Evolutionary conservation across 148 eudicot genomes (phyloP).

Genomic region (Camellia japonica): DNA sequence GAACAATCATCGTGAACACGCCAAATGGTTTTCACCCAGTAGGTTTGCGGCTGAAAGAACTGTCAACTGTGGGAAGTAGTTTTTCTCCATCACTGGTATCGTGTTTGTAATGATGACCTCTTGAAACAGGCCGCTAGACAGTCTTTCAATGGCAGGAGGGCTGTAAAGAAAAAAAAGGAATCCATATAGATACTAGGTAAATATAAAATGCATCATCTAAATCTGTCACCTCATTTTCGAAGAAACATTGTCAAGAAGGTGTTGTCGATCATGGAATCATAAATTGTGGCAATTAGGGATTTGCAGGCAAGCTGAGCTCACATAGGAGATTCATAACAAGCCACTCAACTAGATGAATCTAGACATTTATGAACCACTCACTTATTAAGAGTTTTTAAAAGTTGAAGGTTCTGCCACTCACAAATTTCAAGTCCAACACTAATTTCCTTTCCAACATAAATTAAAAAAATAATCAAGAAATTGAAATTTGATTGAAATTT

Average conservation of each 20-base stretch:
- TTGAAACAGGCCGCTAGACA: slow-evolving; percentile 69
- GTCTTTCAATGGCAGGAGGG: slow-evolving; percentile 69
- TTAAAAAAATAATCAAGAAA: not conserved
- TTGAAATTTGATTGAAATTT: not conserved
- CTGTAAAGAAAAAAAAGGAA: slow-evolving; percentile 26
- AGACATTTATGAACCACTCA: not conserved
- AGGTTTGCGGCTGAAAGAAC: slow-evolving; percentile 67
- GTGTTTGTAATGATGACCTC: slow-evolving; percentile 71
- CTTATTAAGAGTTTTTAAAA: not conserved
- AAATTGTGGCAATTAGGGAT: not conserved
- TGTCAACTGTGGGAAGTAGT: slow-evolving; percentile 67
- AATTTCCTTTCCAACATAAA: not conserved
- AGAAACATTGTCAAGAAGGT: not conserved
- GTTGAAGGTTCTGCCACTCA: not conserved
- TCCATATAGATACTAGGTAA: too few relatives aligned
- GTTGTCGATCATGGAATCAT: not conserved
- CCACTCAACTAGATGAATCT: not conserved
- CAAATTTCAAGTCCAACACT: not conserved
- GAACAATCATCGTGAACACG: slow-evolving; percentile 67
- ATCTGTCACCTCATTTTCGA: not conserved
- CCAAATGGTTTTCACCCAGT: slow-evolving; percentile 73
- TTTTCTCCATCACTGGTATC: slow-evolving; percentile 48
- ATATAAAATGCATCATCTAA: not conserved
- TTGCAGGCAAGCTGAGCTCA: not conserved
- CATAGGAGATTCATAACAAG: not conserved